Base-by-base conservation (phyloP, 2,329 filamentous ascomycete species). In the Bipolaris sorokiniana region DNA sequence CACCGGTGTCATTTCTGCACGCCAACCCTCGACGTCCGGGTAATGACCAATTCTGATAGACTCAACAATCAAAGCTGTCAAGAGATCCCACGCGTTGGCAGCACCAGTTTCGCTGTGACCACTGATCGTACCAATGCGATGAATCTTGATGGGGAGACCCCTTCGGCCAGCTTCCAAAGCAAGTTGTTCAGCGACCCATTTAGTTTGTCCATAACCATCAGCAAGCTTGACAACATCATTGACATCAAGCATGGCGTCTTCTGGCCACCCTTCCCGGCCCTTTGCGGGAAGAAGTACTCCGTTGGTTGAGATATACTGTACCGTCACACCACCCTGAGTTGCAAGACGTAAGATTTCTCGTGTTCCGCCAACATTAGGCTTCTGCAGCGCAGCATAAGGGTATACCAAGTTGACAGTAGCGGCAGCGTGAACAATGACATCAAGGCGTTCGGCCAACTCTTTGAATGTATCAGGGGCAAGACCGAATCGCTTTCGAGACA, bases 1-100 rank as follows among this genome's bases (percentile, higher is more conserved):
- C 13, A 92, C 90, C 0, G 90, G 90, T 0, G 90, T 92, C 90
- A 93, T 93, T 77, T 94, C 90, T 1, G 89, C 85, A 48, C 88
- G 85, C 90, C 90, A 94, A 40, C 87, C 87, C 48, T 88, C 82
- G 3, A 92, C 86, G 51, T 90, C 83, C 0, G 90, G 90, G 1
- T 85, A 85, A 63, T 85, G 84, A 5, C 90, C 90, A 3, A 93
- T 81, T 50, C 89, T 86, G 36, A 93, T 82, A 0, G 90, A 92
- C 71, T 93, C 90, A 1, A 92, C 88, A 23, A 93, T 83, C 54
- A 94, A 74, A 0, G 90, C 90, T 50, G 88, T 91, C 44, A 94
- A 79, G 18, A 94, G 78, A 81, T 94, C 90, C 79, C 88, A 93
- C 0, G 89, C 86, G 66, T 94, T 94, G 0, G 89, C 88, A 5